These are phyloP conservation scores for Phytopythium boreale DNA, from an alignment of 352 stramenopile species.

Conservation along the genomic window DNA sequence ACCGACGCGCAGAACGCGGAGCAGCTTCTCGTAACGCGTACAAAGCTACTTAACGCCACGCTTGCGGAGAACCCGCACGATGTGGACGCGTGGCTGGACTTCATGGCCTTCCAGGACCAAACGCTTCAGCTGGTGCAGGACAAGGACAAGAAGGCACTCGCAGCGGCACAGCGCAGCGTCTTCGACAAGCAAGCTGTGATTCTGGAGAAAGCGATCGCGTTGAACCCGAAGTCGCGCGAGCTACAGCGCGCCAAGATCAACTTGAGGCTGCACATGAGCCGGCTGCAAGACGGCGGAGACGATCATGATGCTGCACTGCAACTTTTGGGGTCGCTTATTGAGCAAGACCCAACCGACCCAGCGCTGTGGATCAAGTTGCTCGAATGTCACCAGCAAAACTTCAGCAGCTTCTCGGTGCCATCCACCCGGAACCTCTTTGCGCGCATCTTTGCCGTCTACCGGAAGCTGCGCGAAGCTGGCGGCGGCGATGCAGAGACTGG, in stretches of 20 bases:
- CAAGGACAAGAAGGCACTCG: constrained; percentile 20
- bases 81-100: constrained; percentile 57
- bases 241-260: constrained; percentile 55
- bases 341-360: constrained; percentile 38
- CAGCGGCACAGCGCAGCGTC: constrained; percentile 27
- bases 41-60: constrained; percentile 43
- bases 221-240: constrained; percentile 43
- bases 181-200: constrained; percentile 68
- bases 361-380: constrained; percentile 63
- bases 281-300: constrained; percentile 3
- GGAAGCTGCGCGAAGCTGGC: neutral
- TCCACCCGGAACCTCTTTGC: constrained; percentile 68
- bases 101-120: constrained; percentile 77
- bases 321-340: constrained; percentile 54
- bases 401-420: constrained; percentile 68
- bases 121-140: constrained; percentile 29
- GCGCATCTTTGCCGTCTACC: constrained; percentile 50
- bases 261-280: constrained; percentile 23
- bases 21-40: constrained; percentile 51
- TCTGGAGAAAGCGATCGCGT: constrained; percentile 42
- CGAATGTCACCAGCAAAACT: constrained; percentile 48
- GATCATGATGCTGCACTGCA: constrained; percentile 27
- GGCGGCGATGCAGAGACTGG: neutral
- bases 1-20: constrained; percentile 68
- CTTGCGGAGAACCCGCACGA: constrained; percentile 37